Evolutionary conservation across 495 filamentous ascomycete species (phyloP), one percentile per base, ranked within the genome.

Genomic region (Xylaria telfairii): DNA sequence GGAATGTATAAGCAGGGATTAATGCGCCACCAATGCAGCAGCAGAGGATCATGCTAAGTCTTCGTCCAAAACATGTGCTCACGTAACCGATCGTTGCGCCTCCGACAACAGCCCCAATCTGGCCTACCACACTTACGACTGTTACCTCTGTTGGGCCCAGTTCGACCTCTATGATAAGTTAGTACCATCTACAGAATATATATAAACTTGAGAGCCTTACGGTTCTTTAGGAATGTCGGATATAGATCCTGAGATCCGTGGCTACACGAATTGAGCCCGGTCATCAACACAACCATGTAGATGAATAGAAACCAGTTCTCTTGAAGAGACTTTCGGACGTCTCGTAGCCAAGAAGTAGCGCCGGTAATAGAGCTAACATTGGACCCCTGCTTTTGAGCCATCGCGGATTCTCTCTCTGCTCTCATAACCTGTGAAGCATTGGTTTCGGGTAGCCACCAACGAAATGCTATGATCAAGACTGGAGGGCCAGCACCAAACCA

Each of bases 181-280:
- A 71, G 69, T 37, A 30, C 13, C 17, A 3, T 28, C 1, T 7
- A 37, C 26, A 26, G 8, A 47, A 32, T 54, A 30, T 1, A 2
- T 24, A 13, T 5, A 21, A 34, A 26, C 10, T 8, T 10, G 6
- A 15, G 13, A 46, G 39, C 0, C 69, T 66, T 42, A 71, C 69
- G 91, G 72, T 89, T 90, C 61, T 88, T 76, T 10, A 97, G 79
- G 86, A 97, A 90, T 17, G 92, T 94, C 0, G 93, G 93, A 78
- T 96, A 97, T 17, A 96, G 81, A 80, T 97, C 93, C 77, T 96
- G 92, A 8, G 91, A 93, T 71, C 93, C 93, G 73, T 97, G 93
- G 24, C 90, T 92, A 90, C 93, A 92, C 74, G 94, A 94, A 79
- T 95, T 95, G 83, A 95, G 93, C 0, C 92, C 92, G 9, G 92